Conservation (phyloP, 176 grass and related monocot genomes). For the Elaeis guineensis region DNA sequence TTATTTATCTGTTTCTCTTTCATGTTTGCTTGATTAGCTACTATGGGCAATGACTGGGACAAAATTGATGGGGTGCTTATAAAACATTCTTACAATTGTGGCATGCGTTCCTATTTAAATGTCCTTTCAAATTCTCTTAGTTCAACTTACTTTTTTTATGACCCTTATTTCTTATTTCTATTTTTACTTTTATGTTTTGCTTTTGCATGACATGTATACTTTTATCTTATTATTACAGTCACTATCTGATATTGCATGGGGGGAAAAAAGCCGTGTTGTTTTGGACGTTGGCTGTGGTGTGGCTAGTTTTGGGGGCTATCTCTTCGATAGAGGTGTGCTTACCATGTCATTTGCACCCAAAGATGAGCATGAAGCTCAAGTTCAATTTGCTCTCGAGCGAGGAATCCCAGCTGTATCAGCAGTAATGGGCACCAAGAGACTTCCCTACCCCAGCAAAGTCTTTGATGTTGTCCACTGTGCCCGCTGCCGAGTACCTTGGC, state of each 20-base stretch:
- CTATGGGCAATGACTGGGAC: no score
- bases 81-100: no score
- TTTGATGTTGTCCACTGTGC: slow-evolving; percentile 91
- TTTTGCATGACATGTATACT: no score
- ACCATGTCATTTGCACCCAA: slow-evolving; percentile 88
- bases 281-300: slow-evolving; percentile 88
- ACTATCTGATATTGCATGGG: slow-evolving; percentile 65
- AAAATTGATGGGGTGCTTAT: no score
- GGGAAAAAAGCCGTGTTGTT: slow-evolving; percentile 43
- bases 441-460: slow-evolving; percentile 66
- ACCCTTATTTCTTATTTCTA: no score
- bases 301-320: slow-evolving; percentile 76
- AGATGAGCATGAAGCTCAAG: slow-evolving; percentile 89
- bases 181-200: no score
- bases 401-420: slow-evolving; percentile 90
- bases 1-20: no score
- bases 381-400: slow-evolving; percentile 91
- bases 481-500: slow-evolving; percentile 84
- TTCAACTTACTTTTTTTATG: no score
- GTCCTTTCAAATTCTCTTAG: no score
- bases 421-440: slow-evolving; percentile 88
- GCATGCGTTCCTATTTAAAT: no score
- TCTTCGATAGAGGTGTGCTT: slow-evolving; percentile 67
- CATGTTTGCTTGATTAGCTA: no score
- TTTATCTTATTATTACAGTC: slow-evolving; percentile 27